A percentile compares a stretch with the other conserved stretches of the same genome.
Evolutionary conservation across 176 grass and related monocot species (phyloP).

Genomic region (Poa annua): DNA sequence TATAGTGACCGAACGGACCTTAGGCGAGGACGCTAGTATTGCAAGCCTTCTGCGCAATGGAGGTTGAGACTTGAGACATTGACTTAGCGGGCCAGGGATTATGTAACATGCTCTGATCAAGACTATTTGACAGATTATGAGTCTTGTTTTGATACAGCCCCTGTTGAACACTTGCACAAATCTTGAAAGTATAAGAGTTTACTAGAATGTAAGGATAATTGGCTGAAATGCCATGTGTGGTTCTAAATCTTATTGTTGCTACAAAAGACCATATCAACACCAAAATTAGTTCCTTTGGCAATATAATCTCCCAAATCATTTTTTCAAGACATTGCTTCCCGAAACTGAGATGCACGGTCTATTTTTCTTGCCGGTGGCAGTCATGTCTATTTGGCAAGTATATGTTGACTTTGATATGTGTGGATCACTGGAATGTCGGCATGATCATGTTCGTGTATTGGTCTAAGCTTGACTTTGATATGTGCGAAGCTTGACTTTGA

Average conservation of each 20-base stretch:
- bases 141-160: not conserved
- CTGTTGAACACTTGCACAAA: not conserved
- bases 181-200: not conserved
- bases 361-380: conserved; percentile 1
- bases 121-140: conserved; percentile 9
- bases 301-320: not conserved
- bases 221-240: not conserved
- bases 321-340: not conserved
- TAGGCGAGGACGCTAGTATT: not conserved
- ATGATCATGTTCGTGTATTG: conserved; percentile 9
- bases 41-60: not conserved
- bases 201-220: conserved; percentile 1
- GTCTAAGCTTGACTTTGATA: conserved; percentile 3
- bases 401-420: conserved; percentile 7
- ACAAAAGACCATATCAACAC: not conserved
- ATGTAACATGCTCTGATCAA: not conserved
- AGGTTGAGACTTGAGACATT: not conserved
- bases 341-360: not conserved
- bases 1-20: not conserved
- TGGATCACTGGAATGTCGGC: not conserved
- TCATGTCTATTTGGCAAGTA: not conserved
- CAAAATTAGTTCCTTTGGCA: not conserved
- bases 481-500: conserved; percentile 1
- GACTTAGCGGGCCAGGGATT: not conserved
- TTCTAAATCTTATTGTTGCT: not conserved